These are phyloP conservation scores for Pulveroboletus sp. DNA, from an alignment of 768 basidiomycete genomes.

Conservation along the genomic window DNA sequence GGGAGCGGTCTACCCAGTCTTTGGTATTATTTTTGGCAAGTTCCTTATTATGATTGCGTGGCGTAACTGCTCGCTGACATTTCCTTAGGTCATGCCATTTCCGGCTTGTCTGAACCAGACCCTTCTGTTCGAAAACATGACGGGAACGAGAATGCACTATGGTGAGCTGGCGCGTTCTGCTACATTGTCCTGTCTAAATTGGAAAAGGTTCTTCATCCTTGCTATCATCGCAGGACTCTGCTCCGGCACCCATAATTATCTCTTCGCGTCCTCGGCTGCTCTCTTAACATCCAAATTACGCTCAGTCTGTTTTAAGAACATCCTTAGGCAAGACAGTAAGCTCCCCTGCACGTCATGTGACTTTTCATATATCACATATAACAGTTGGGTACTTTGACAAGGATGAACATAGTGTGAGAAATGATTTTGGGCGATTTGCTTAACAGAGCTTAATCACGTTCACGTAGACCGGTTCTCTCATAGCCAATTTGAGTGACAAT, in stretches of 20 bases:
- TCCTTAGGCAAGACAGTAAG: conserved; percentile 84
- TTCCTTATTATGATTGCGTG: neutral
- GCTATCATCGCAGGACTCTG: conserved; percentile 61
- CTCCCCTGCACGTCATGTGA: neutral
- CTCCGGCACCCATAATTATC: conserved; percentile 68
- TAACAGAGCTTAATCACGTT: neutral
- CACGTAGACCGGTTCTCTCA: conserved; percentile 74
- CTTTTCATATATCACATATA: neutral
- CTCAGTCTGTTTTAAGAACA: conserved; percentile 68
- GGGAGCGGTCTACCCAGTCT: conserved; percentile 71
- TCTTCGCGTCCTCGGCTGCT: conserved; percentile 69
- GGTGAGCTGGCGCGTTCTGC: conserved; percentile 33
- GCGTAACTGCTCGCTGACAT: neutral
- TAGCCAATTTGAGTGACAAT: conserved; percentile 76
- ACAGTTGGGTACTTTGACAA: conserved; percentile 85
- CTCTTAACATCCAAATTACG: conserved; percentile 70
- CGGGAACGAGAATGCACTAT: conserved; percentile 73
- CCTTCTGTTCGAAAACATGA: conserved; percentile 42
- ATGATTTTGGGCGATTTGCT: too few relatives aligned
- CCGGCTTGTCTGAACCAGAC: conserved; percentile 48
- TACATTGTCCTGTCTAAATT: conserved; percentile 9
- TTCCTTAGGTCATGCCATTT: conserved; percentile 50
- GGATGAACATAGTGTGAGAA: conserved; percentile 71
- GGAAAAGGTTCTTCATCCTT: conserved; percentile 71
- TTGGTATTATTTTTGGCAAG: conserved; percentile 62